Conservation (phyloP, 805 yeast genomes). For the Kluyveromyces wickerhamii region DNA sequence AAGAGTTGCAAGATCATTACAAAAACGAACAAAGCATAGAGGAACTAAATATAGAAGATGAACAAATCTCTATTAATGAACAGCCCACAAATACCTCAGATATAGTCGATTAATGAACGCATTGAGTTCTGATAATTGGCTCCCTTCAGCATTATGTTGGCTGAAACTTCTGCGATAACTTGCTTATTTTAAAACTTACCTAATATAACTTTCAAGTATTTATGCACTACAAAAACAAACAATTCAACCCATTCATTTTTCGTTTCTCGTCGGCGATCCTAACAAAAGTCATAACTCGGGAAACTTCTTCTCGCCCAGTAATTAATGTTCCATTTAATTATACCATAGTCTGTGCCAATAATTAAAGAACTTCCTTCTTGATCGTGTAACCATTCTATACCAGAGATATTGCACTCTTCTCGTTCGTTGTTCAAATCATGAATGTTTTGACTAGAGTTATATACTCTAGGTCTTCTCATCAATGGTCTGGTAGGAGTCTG, state of each 20-base stretch:
- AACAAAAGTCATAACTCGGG: conserved; percentile 45
- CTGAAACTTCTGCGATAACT: background rate
- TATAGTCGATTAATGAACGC: conserved; percentile 37
- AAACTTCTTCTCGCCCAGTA: conserved; percentile 54
- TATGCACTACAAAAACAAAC: too few species aligned
- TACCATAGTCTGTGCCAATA: conserved; percentile 60
- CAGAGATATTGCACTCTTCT: conserved; percentile 46
- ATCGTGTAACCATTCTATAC: conserved; percentile 50
- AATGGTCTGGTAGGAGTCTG: background rate
- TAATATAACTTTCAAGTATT: too few species aligned
- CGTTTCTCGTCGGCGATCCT: conserved; percentile 9
- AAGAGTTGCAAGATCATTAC: conserved; percentile 43
- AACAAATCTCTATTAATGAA: conserved; percentile 9
- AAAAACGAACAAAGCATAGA: conserved; percentile 15
- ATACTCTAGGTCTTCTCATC: conserved; percentile 1
- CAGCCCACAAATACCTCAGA: conserved; percentile 35
- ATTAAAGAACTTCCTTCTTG: conserved; percentile 44
- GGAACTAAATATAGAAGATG: conserved; percentile 16
- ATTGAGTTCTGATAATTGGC: too few species aligned
- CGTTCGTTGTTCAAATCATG: conserved; percentile 10
- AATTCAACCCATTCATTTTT: too few species aligned
- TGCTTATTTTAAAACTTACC: background rate
- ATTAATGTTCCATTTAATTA: conserved; percentile 63
- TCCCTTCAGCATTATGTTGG: too few species aligned
- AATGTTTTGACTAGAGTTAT: background rate